Evolutionary conservation across 106 monocot genomes (phyloP), one percentile per base, ranked within the genome.

Genomic region (Xerophyta viscosa): DNA sequence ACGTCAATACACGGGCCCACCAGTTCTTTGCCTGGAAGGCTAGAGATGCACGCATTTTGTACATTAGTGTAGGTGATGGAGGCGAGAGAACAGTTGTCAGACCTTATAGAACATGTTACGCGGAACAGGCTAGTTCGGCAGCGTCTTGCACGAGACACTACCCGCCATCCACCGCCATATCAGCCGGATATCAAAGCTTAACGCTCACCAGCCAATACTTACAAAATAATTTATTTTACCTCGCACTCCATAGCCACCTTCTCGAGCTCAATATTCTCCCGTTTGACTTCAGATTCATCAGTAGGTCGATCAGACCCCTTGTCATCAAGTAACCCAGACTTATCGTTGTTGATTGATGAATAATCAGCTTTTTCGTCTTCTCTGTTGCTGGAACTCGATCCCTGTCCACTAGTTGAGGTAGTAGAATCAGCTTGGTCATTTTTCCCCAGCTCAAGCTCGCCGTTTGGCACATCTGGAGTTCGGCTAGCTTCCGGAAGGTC

Each of bases 381-480:
- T 6, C 17, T 15, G 6, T 13, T 17, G 8, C 23, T 9, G 17
- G 29, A 24, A 23, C 18, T 20, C 20, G 17, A 47, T 2, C 23
- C 17, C 20, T 54, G 31, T 3, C 13, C 4, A 9, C 17, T 14
- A 59, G 8, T 36, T 29, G 19, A 24, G 0, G 27, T 4, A 21
- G 26, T 46, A 8, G 33, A 31, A 26, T 37, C 31, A 19, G 7
- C 22, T 15, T 23, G 31, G n/a, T n/a, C n/a, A n/a, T n/a, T 29
- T 6, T 50, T 21, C 7, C 30, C 47, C n/a, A 20, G 24, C 37
- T 58, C 66, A 43, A 55, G 20, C 23, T 60, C 58, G 27, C 64
- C 71, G 37, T 74, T 72, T 17, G 66, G 62, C 19, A 63, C 28
- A 39, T 17, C 33, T 44, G 63, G 8, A 37, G 41, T 30, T 37